Evolutionary conservation across 495 filamentous ascomycete genomes (phyloP).

Genomic region (Articulospora tetracladia): DNA sequence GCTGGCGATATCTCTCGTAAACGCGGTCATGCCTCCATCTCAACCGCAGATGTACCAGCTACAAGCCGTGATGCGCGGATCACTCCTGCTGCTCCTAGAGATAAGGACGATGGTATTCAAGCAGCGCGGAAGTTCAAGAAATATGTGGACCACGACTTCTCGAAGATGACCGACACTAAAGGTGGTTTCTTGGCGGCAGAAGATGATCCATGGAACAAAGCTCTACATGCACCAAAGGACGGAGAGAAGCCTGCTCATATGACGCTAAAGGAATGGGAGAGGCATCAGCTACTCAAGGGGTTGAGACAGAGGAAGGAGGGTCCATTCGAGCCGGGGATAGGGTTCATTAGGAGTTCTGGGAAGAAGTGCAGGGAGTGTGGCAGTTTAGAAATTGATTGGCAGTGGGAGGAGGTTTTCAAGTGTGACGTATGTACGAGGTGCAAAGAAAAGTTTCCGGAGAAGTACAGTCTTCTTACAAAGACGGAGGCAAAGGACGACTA

Average conservation of each 20-base stretch:
- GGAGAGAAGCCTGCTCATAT: conserved; percentile 77
- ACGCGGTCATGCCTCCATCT: conserved; percentile 58
- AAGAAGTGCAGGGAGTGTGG: conserved; percentile 82
- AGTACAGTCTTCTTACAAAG: conserved; percentile 91
- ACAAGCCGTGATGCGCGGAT: conserved; percentile 65
- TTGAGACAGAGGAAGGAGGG: conserved; percentile 72
- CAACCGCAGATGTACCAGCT: conserved; percentile 51
- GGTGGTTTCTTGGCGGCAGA: conserved; percentile 84
- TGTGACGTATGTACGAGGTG: conserved; percentile 69
- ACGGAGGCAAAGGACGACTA: conserved; percentile 96
- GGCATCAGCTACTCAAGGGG: conserved; percentile 64
- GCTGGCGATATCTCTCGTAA: conserved; percentile 32
- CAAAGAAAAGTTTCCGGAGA: conserved; percentile 86
- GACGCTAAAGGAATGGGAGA: conserved; percentile 91
- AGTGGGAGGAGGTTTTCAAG: conserved; percentile 80
- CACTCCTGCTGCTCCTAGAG: conserved; percentile 28
- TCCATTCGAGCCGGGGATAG: conserved; percentile 82
- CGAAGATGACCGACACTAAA: conserved; percentile 96
- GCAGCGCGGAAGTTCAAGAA: conserved; percentile 79
- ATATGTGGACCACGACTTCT: conserved; percentile 96
- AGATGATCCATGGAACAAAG: conserved; percentile 87
- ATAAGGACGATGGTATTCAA: conserved; percentile 52
- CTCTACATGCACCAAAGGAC: conserved; percentile 52
- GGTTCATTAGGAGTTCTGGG: conserved; percentile 56
- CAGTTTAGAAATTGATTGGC: conserved; percentile 84